Evolutionary conservation across 176 grass and related monocot species (phyloP).

Genomic region (Tillandsia leiboldiana): DNA sequence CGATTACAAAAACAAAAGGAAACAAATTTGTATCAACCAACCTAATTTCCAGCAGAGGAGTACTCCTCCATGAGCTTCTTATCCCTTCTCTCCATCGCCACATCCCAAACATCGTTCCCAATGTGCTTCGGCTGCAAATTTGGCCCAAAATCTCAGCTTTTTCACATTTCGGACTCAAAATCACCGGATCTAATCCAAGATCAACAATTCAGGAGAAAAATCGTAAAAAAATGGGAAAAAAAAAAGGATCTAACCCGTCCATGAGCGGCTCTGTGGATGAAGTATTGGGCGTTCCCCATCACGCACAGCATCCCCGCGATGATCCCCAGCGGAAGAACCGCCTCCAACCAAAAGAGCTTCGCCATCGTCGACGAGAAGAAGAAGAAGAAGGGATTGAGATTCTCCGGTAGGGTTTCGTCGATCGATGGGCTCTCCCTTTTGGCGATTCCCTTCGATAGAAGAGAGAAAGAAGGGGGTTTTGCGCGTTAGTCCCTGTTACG

Average conservation of each 20-base stretch:
- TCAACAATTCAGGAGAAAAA: not conserved
- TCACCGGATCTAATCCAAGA: not conserved
- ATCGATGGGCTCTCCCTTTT: not conserved
- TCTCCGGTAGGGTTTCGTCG: not conserved
- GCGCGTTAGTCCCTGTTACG: no score
- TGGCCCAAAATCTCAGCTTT: not conserved
- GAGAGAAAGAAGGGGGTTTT: no score
- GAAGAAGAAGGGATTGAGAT: not conserved
- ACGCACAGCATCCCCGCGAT: constrained; percentile 94
- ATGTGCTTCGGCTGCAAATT: constrained; percentile 87
- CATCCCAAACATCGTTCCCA: constrained; percentile 94
- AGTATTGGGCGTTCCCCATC: constrained; percentile 98
- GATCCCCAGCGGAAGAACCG: constrained; percentile 83
- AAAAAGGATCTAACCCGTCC: constrained; percentile 46
- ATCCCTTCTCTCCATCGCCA: constrained; percentile 96
- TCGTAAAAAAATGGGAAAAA: not conserved
- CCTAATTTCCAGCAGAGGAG: constrained; percentile 21
- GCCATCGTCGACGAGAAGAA: constrained; percentile 29
- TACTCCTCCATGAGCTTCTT: constrained; percentile 62
- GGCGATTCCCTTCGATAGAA: not conserved
- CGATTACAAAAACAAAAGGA: constrained; percentile 12
- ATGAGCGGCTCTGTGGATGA: constrained; percentile 85
- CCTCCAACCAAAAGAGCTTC: constrained; percentile 82
- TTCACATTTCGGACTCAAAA: not conserved
- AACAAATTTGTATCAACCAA: not conserved